Evolutionary conservation across 768 basidiomycete genomes (phyloP), one percentile per base, ranked within the genome.

Genomic region (Agaricus blazei): DNA sequence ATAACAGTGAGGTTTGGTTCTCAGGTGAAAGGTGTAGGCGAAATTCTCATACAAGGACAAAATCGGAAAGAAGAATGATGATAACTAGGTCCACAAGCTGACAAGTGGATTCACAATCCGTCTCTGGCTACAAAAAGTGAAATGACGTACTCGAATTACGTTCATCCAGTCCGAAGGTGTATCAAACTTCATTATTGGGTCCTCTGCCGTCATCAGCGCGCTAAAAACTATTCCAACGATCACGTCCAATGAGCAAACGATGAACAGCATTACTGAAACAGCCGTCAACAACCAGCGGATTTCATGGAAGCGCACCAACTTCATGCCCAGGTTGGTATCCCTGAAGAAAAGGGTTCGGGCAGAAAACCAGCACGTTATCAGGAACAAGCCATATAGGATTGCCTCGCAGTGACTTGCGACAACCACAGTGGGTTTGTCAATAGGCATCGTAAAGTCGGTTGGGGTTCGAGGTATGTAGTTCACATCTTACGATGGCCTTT

Each of bases 381-480:
- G 6, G 26, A 46, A 53, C 12, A 53, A 46, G n/a, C 52, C 52
- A 27, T 46, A 53, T 0, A 38, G 31, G 9, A 45, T 46, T 40
- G 45, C 52, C 34, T 72, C 71, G 0, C 95, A 81, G 63, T 98
- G 98, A 1, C 74, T 77, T 65, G 95, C 89, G 1, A 95, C 96
- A 0, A 93, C 94, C 31, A 98, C 77, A 3, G 88, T 82, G 23
- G 47, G 19, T 19, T 19, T 19, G 19, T 19, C 19, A 19, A 19
- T 19, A 19, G 19, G 19, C 19, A 19, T 19, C 19, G 19, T 19
- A 19, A 19, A 19, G 19, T 19, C 19, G 19, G 19, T 19, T 19
- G 19, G 19, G 19, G 19, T 19, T 19, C 19, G 19, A 19, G 19
- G 19, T 19, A 19, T 19, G 19, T 19, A 19, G 19, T 19, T 19